These are phyloP conservation scores for Nakazawaea pomicola DNA, from an alignment of 805 yeast genomes.

Conservation along the genomic window DNA sequence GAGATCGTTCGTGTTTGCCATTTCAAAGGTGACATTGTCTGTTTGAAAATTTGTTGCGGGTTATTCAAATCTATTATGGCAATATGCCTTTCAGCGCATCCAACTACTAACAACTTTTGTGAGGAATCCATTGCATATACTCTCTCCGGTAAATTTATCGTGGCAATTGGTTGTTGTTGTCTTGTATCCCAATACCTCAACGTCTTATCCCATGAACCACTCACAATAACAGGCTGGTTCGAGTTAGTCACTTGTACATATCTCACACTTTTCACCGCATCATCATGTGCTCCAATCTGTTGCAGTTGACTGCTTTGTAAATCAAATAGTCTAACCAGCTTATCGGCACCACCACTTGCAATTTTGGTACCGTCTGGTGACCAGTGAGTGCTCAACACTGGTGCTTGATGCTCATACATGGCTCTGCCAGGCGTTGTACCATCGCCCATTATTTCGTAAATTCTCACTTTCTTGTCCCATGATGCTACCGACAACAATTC, in stretches of 20 bases:
- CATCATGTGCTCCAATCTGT: conserved; percentile 84
- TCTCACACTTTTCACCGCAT: conserved; percentile 69
- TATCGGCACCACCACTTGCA: conserved; percentile 87
- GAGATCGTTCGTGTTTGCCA: conserved; percentile 81
- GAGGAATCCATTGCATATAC: conserved; percentile 85
- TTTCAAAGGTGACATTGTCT: conserved; percentile 71
- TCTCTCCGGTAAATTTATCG: conserved; percentile 81
- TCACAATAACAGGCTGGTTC: conserved; percentile 75
- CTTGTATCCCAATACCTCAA: conserved; percentile 93
- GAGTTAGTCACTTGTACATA: conserved; percentile 82
- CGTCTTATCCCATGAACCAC: conserved; percentile 97
- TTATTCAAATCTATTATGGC: conserved; percentile 71
- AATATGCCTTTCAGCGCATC: conserved; percentile 85
- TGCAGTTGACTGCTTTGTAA: conserved; percentile 74
- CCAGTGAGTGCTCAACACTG: conserved; percentile 82
- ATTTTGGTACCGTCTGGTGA: conserved; percentile 83
- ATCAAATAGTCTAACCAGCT: conserved; percentile 80
- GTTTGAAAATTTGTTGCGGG: conserved; percentile 79
- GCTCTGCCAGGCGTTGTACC: conserved; percentile 89
- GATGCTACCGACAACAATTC: conserved; percentile 78
- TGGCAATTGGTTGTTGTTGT: conserved; percentile 74
- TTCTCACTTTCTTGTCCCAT: conserved; percentile 94
- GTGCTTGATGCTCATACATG: conserved; percentile 82
- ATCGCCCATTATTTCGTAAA: conserved; percentile 73
- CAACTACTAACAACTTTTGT: conserved; percentile 83